Conservation (phyloP, 1,284 basidiomycete species). For the Ceratobasidium theobromae region DNA sequence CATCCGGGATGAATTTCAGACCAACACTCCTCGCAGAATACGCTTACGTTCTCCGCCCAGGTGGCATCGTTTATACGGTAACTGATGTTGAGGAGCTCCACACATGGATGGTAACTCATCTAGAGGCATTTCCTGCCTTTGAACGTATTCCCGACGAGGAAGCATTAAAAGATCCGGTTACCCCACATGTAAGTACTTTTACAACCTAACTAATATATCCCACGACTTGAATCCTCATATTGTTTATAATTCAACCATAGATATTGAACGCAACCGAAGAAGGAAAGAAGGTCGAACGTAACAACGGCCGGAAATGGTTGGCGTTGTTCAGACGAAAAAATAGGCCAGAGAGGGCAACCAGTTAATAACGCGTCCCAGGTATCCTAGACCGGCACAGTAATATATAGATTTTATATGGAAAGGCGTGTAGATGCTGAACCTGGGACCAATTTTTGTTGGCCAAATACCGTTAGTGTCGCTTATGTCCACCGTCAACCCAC, state of each 20-base stretch:
- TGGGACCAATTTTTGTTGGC: too few species aligned
- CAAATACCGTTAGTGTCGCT: too few species aligned
- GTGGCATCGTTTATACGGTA: constrained; percentile 95
- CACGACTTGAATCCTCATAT: constrained; percentile 50
- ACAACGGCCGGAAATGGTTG: constrained; percentile 86
- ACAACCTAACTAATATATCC: neutral
- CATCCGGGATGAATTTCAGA: constrained; percentile 35
- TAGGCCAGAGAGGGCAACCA: neutral
- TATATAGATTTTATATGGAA: too few species aligned
- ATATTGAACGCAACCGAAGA: constrained; percentile 90
- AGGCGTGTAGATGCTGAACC: too few species aligned
- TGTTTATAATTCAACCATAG: too few species aligned
- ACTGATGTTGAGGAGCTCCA: constrained; percentile 96
- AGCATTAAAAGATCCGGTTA: constrained; percentile 56
- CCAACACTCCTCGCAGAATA: constrained; percentile 90
- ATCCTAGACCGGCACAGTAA: too few species aligned
- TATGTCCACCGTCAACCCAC: too few species aligned
- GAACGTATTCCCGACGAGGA: constrained; percentile 73
- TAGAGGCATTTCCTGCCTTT: constrained; percentile 86
- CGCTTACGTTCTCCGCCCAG: constrained; percentile 87
- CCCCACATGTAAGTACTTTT: constrained; percentile 35
- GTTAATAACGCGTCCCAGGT: neutral
- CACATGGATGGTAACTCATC: constrained; percentile 92
- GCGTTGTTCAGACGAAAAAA: constrained; percentile 65
- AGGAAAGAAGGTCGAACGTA: constrained; percentile 94